phyloP scores from a whole-genome alignment of 345 rosid genomes.

The Arabis hirsuta region DNA sequence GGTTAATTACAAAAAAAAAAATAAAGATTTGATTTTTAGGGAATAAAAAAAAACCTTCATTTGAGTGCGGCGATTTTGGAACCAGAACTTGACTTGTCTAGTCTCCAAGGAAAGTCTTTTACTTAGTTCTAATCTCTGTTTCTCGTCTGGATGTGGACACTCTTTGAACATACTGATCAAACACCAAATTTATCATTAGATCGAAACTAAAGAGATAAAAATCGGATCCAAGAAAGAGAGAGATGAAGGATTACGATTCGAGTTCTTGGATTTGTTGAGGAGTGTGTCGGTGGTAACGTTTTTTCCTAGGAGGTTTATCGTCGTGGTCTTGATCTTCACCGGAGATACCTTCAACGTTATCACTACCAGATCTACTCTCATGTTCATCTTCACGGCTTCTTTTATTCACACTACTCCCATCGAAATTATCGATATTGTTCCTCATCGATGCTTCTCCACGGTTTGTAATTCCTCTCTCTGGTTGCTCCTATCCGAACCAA shows the following conservation, averaged over 20 bases:
- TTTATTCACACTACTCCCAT: conserved; percentile 44
- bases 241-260: conserved; percentile 61
- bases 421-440: conserved; percentile 43
- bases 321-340: conserved; percentile 95
- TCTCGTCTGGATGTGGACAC: conserved; percentile 97
- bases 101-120: conserved; percentile 81
- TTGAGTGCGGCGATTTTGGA: conserved; percentile 95
- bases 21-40: background rate
- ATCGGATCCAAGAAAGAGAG: background rate
- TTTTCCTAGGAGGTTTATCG: conserved; percentile 86
- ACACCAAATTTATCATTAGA: no score
- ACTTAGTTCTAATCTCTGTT: conserved; percentile 83
- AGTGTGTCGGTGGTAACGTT: conserved; percentile 99
- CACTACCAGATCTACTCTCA: conserved; percentile 97
- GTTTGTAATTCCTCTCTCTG: conserved; percentile 47
- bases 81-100: conserved; percentile 97
- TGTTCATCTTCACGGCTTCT: conserved; percentile 69
- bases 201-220: background rate
- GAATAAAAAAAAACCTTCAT: conserved; percentile 65
- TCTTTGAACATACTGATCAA: conserved; percentile 85
- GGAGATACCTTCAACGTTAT: conserved; percentile 89
- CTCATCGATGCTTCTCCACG: conserved; percentile 45
- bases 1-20: background rate
- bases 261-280: conserved; percentile 99
- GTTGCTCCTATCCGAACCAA: conserved; percentile 43